Evolutionary conservation across 768 basidiomycete genomes (phyloP), one percentile per base, ranked within the genome.

Genomic region (Gyrodon lividus): DNA sequence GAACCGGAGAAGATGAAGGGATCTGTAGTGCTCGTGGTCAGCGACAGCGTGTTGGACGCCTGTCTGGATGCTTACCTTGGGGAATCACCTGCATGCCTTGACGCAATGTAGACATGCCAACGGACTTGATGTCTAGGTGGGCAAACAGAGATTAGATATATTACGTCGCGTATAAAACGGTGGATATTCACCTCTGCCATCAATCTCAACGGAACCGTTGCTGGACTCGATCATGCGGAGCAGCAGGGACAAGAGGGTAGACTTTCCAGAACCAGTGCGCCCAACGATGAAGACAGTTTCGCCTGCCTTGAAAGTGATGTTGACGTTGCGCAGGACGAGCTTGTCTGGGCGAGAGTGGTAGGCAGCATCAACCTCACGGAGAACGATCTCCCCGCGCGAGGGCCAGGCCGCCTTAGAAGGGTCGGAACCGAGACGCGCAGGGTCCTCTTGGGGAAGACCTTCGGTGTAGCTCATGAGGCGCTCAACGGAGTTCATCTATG

Each of bases 261-360:
- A 84, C 70, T 91, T 91, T 33, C 89, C 88, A 6, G 83, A 86
- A 10, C 89, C 87, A 2, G 86, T 87, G 17, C 81, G 79, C 41
- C 89, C 89, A 49, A 89, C 89, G 57, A 90, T 82, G 69, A 88
- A 89, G 83, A 89, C 44, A 0, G 77, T 87, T 62, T 90, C 89
- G 5, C 75, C 71, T 0, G 84, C 75, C 14, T 84, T 83, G 28
- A 91, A 73, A 70, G 83, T 88, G 40, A 89, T 72, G 37, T 73
- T 75, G 51, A 88, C 78, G 58, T 84, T 74, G 31, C 69, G 63
- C 28, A 91, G 74, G 22, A 83, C 86, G 16, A 78, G 77, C 31
- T 78, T 70, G 37, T 78, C 78, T 4, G 86, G 83, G 19, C 87
- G 79, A 1, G 86, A 84, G 9, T 88, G 86, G 59, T 91, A 90